Base-by-base conservation (phyloP, 2,329 filamentous ascomycete genomes). In the Periglandula ipomoeae region DNA sequence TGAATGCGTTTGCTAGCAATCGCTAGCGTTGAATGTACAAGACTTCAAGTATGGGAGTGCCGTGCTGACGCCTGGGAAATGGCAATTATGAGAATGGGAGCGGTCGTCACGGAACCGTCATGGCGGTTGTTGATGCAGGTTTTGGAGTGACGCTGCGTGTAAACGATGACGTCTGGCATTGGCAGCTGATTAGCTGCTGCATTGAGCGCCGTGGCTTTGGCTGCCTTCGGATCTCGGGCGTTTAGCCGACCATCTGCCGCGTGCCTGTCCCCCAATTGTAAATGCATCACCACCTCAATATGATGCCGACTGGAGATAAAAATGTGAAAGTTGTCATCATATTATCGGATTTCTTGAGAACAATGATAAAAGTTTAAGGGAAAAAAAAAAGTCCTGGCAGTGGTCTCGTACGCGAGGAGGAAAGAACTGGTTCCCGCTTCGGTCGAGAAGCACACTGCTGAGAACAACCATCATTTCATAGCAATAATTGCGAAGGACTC, bases 121-220 rank as follows among this genome's bases (percentile, higher is more conserved):
- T 40, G n/a, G 24, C 17, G 44, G 24, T 39, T 35, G 19, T 13
- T 34, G 37, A 32, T 8, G 37, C 37, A 41, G 35, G 45, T 32
- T 34, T 34, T 39, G 22, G 38, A n/a, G 17, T 34, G 20, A 15
- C 23, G 37, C 4, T 41, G 35, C 32, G 32, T 27, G 45, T 34
- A 32, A 41, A 41, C 22, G 26, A 47, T 47, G 45, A 47, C 45
- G 45, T 47, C 44, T 46, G 35, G 44, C 44, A 46, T 46, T 45
- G 32, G 32, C n/a, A 19, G 6, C 5, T 6, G 17, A 5, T 5
- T 19, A n/a, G 34, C 13, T 19, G 34, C 5, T 8, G 30, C 15
- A 32, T 32, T n/a, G n/a, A n/a, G n/a, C n/a, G n/a, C n/a, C n/a
- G n/a, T n/a, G n/a, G n/a, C n/a, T 11, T 11, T 27, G 26, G 26